These are phyloP conservation scores for Blastobotrys parvus DNA, from an alignment of 805 yeast genomes.

Conservation along the genomic window DNA sequence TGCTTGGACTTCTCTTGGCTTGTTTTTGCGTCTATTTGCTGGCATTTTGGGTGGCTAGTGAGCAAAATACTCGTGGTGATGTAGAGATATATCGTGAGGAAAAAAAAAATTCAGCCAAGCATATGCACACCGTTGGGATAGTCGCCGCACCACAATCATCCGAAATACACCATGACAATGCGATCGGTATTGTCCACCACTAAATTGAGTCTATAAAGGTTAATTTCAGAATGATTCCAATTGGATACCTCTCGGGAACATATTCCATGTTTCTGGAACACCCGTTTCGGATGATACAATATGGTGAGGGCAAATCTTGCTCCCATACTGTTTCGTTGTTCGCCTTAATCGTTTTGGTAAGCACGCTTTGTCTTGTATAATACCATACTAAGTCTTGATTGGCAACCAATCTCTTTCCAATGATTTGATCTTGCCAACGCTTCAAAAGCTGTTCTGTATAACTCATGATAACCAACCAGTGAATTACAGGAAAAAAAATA, in stretches of 20 bases:
- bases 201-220: background rate
- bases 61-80: too few relatives aligned
- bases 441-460: background rate
- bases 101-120: background rate
- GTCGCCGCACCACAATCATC: too few relatives aligned
- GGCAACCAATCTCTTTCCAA: background rate
- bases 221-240: too few relatives aligned
- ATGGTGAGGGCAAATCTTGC: background rate
- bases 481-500: background rate
- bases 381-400: background rate
- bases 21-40: background rate
- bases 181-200: background rate
- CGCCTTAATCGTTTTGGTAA: too few relatives aligned
- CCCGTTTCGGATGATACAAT: background rate
- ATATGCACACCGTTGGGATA: background rate
- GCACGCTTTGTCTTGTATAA: too few relatives aligned
- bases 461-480: background rate
- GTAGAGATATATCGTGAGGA: too few relatives aligned
- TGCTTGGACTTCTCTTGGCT: background rate
- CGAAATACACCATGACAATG: background rate
- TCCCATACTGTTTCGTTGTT: background rate
- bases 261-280: background rate
- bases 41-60: background rate
- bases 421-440: background rate
- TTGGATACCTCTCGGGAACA: background rate